These are phyloP conservation scores for Glycyrrhiza uralensis DNA, from an alignment of 306 rosid species.

Conservation along the genomic window DNA sequence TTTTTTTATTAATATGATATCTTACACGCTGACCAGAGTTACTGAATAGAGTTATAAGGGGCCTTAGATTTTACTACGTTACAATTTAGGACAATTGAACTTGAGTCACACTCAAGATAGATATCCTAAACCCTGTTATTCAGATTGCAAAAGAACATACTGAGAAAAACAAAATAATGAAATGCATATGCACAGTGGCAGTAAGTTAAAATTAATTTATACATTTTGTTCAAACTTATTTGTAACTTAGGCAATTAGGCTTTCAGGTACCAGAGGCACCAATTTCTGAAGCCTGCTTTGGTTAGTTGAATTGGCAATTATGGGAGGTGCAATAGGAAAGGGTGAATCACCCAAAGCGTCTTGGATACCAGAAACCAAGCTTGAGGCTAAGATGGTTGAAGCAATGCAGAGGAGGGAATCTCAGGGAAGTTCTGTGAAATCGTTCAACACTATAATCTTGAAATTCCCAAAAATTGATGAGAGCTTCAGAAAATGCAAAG, in stretches of 20 bases:
- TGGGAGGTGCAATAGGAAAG: constrained; percentile 73
- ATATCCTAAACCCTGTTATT: not conserved
- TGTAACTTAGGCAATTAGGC: not conserved
- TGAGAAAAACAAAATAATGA: not conserved
- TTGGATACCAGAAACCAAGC: constrained; percentile 55
- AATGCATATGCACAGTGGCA: not conserved
- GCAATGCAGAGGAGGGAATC: constrained; percentile 64
- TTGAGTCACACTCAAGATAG: not conserved
- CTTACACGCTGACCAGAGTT: not conserved
- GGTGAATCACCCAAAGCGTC: constrained; percentile 33
- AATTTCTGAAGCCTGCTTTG: constrained; percentile 19
- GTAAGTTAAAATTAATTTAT: not conserved
- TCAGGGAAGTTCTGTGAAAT: constrained; percentile 62
- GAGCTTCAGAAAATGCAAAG: constrained; percentile 79
- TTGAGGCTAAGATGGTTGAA: constrained; percentile 82
- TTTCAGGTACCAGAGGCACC: constrained; percentile 22
- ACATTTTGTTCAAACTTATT: not conserved
- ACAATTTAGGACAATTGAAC: not conserved
- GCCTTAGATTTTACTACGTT: not conserved
- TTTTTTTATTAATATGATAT: not conserved
- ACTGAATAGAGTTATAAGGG: not conserved
- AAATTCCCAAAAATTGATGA: constrained; percentile 91
- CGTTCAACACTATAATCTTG: constrained; percentile 79
- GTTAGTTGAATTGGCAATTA: constrained; percentile 32
- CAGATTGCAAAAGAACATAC: not conserved